Percentiles rank a stretch among this genome's conserved stretches.
Conservation (phyloP, 148 eudicot species). For the Polygonum maritimum region DNA sequence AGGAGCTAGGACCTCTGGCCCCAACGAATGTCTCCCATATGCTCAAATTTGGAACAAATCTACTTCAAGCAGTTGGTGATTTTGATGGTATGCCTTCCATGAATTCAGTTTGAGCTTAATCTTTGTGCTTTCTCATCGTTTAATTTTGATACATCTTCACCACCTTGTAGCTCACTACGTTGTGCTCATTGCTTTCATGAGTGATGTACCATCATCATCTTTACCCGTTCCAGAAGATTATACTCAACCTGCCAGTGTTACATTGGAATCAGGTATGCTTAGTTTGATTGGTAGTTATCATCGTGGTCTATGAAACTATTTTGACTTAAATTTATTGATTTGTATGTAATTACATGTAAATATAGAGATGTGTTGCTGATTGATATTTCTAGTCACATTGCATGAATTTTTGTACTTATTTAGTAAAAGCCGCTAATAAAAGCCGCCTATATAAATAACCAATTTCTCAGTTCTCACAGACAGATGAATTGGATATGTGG, state of each 20-base stretch:
- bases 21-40: slow-evolving; percentile 46
- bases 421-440: not conserved
- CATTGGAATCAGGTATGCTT: slow-evolving; percentile 49
- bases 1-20: slow-evolving; percentile 70
- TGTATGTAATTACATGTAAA: not conserved
- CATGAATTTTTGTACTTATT: not conserved
- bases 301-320: not conserved
- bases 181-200: slow-evolving; percentile 58
- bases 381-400: not conserved
- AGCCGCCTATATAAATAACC: too few species aligned
- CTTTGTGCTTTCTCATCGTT: slow-evolving; percentile 5
- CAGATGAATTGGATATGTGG: not conserved
- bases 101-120: not conserved
- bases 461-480: not conserved
- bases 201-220: slow-evolving; percentile 26
- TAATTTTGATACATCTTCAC: slow-evolving; percentile 19
- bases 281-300: not conserved
- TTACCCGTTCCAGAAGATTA: slow-evolving; percentile 50
- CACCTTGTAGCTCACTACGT: slow-evolving; percentile 48
- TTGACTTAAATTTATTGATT: not conserved
- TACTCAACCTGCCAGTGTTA: slow-evolving; percentile 46
- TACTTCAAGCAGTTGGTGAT: slow-evolving; percentile 79
- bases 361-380: not conserved
- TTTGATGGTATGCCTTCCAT: slow-evolving; percentile 42
- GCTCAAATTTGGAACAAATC: slow-evolving; percentile 74